Base-by-base conservation (phyloP, 169 alveolate genomes). In the Neospora caninum region DNA sequence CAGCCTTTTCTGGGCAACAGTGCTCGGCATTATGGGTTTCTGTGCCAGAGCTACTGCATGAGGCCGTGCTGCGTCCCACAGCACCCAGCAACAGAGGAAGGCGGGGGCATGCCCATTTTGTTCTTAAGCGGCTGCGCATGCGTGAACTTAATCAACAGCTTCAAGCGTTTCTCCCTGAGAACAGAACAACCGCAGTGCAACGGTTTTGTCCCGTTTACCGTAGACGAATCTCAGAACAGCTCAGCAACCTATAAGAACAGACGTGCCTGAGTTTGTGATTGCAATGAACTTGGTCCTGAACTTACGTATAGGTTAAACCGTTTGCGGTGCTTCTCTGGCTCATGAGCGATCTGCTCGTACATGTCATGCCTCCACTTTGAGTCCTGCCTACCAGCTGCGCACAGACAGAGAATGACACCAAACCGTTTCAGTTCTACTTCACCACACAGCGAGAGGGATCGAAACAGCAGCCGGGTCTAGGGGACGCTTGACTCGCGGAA, bases 281-380 rank as follows among this genome's bases (percentile, higher is more conserved):
- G 36, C 20, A 64, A 25, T 0, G 36, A 64, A 64, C 78, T 29
- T 16, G 10, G 29, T 0, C 29, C 31, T 64, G 34, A 88, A 43
- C 95, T 53, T 54, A 93, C 95, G 49, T 93, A 94, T 18, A 94
- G 84, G 36, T 94, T 89, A 39, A 92, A 91, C 64, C 94, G 80
- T 43, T 92, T 54, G 38, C 95, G 93, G 34, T 82, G 80, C 36
- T 80, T 64, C 54, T 92, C 96, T 80, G 96, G 96, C 69, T 94
- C 96, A 73, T 45, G 80, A 41, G 95, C 88, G 73, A 94, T 20
- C 88, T 94, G 95, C 54, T 94, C 96, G 41, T 89, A 94, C 25
- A 94, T 70, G 70, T 94, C 96, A 39, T 94, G 96, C n/a, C 78
- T 94, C 96, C 96, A 94, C 69, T 87, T 93, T 4, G 92, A 82